Percentiles rank a stretch among this genome's conserved stretches.
Evolutionary conservation across 306 rosid species (phyloP).

Genomic region (Boehmeria nivea): DNA sequence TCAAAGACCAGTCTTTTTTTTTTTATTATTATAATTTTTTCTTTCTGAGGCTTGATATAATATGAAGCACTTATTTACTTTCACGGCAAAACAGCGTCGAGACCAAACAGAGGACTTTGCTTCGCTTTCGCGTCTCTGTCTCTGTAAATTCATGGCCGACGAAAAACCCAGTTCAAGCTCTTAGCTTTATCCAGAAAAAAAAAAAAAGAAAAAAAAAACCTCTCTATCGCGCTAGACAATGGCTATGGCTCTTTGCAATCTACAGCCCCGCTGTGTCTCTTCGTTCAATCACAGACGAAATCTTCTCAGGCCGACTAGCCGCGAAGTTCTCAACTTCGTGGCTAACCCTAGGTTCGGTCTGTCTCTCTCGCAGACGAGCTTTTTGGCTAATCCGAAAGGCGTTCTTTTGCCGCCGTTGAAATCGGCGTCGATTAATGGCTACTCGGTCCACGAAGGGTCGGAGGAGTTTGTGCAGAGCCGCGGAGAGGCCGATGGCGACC

Average conservation of each 20-base stretch:
- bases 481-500: slow-evolving; percentile 22
- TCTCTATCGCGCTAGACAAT: slow-evolving; percentile 13
- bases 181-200: slow-evolving; percentile 12
- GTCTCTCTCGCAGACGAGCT: slow-evolving; percentile 5
- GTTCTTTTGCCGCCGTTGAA: slow-evolving; percentile 18
- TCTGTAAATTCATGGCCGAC: slow-evolving; percentile 5
- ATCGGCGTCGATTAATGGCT: slow-evolving; percentile 60
- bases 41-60: background rate
- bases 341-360: slow-evolving; percentile 6
- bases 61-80: background rate
- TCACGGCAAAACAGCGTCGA: slow-evolving; percentile 6
- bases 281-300: slow-evolving; percentile 22
- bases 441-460: slow-evolving; percentile 34
- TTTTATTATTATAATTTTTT: background rate
- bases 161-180: slow-evolving; percentile 9
- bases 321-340: slow-evolving; percentile 17
- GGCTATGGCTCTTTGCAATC: slow-evolving; percentile 43
- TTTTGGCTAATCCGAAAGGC: slow-evolving; percentile 20
- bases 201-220: background rate
- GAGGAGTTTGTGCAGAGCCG: slow-evolving; percentile 18
- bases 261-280: slow-evolving; percentile 27
- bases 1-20: background rate
- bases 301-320: slow-evolving; percentile 4
- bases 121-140: slow-evolving; percentile 2
- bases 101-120: background rate